Evolutionary conservation across 495 filamentous ascomycete species (phyloP).

Genomic region (Platismatia glauca): DNA sequence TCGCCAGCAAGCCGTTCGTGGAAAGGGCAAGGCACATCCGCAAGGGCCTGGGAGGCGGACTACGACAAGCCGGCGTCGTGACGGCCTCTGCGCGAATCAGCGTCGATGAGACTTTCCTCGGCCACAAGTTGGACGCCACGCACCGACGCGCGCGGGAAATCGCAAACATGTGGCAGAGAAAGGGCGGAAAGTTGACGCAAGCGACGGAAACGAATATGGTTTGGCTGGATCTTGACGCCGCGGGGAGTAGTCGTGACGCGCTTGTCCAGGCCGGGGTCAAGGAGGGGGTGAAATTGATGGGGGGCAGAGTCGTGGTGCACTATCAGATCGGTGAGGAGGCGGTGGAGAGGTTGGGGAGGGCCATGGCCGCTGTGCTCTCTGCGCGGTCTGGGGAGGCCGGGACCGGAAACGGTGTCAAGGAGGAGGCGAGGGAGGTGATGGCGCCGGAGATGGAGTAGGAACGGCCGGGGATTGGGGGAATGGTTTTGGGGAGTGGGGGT

Average conservation of each 20-base stretch:
- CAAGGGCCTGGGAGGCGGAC: slow-evolving; percentile 77
- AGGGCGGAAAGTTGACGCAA: slow-evolving; percentile 40
- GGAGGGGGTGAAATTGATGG: slow-evolving; percentile 21
- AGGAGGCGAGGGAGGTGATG: slow-evolving; percentile 15
- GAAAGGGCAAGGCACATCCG: slow-evolving; percentile 68
- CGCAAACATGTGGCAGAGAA: slow-evolving; percentile 50
- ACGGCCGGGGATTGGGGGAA: neutral
- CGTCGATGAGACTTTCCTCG: slow-evolving; percentile 48
- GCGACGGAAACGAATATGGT: slow-evolving; percentile 81
- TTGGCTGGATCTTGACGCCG: slow-evolving; percentile 67
- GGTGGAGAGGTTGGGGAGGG: slow-evolving; percentile 20
- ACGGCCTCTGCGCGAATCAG: slow-evolving; percentile 40
- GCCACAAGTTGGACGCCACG: slow-evolving; percentile 49
- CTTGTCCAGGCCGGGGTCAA: slow-evolving; percentile 19
- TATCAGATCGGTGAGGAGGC: slow-evolving; percentile 23
- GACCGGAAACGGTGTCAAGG: slow-evolving; percentile 5
- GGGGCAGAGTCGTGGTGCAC: slow-evolving; percentile 23
- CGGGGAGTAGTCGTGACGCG: slow-evolving; percentile 15
- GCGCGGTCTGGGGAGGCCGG: neutral
- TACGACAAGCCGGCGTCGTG: slow-evolving; percentile 56
- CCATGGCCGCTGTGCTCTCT: slow-evolving; percentile 21
- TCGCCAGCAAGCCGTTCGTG: slow-evolving; percentile 57
- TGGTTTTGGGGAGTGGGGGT: too few species aligned
- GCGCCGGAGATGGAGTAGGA: slow-evolving; percentile 14
- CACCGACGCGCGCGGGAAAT: slow-evolving; percentile 59